Conservation (phyloP, 768 basidiomycete species). For the Boletellus ananiceps region DNA sequence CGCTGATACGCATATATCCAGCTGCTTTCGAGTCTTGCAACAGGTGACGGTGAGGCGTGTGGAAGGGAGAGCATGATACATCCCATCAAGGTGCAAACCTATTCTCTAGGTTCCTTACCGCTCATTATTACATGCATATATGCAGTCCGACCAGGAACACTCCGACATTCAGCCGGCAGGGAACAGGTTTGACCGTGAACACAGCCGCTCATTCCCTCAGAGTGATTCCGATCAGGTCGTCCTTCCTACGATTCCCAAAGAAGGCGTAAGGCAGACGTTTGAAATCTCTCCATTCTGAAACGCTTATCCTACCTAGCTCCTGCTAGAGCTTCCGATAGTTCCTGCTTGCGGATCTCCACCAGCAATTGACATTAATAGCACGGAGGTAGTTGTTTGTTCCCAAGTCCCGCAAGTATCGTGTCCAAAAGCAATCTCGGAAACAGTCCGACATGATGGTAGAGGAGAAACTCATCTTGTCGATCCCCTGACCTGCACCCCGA, state of each 20-base stretch:
- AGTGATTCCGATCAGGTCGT: background rate
- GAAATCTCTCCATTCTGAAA: background rate
- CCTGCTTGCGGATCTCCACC: background rate
- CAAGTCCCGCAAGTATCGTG: background rate
- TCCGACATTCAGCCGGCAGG: background rate
- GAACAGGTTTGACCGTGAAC: background rate
- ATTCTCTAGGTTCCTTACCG: background rate
- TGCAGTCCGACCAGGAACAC: slow-evolving; percentile 4
- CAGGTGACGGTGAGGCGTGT: background rate
- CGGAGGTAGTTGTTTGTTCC: background rate
- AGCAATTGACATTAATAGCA: background rate
- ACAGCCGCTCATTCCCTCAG: background rate
- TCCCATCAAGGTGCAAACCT: slow-evolving; percentile 6
- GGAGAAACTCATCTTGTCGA: background rate
- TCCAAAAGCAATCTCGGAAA: background rate
- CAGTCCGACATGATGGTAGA: background rate
- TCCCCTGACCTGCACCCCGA: background rate
- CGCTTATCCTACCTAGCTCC: slow-evolving; percentile 7
- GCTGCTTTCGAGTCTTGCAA: background rate
- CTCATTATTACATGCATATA: slow-evolving; percentile 20
- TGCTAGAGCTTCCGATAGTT: background rate
- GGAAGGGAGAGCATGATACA: background rate
- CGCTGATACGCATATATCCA: slow-evolving; percentile 14
- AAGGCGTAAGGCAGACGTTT: slow-evolving; percentile 12
- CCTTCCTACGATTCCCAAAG: background rate